A percentile compares a stretch with the other conserved stretches of the same genome.
These are phyloP conservation scores for Aspergillus aculeatinus DNA, from an alignment of 2,329 filamentous ascomycete species.

Conservation along the genomic window DNA sequence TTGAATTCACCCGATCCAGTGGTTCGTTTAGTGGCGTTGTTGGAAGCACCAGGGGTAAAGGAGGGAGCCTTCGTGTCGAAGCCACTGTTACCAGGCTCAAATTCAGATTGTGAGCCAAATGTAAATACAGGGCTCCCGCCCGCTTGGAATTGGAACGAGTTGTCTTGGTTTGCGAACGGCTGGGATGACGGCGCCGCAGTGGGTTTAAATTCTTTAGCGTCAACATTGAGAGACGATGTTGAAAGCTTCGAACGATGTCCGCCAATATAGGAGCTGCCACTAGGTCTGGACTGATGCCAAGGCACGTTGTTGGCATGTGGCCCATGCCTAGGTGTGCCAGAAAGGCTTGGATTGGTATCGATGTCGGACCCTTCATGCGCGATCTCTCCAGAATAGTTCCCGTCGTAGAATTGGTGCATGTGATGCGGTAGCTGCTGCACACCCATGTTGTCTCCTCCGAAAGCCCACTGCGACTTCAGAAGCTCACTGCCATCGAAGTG, in stretches of 20 bases:
- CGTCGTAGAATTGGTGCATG: slow-evolving; percentile 37
- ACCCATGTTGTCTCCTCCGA: slow-evolving; percentile 31
- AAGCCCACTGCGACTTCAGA: slow-evolving; percentile 39
- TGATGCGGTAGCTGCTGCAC: slow-evolving; percentile 28
- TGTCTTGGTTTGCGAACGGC: slow-evolving; percentile 44
- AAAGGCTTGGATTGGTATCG: slow-evolving; percentile 71
- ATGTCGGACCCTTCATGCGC: slow-evolving; percentile 62
- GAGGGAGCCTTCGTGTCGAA: slow-evolving; percentile 69
- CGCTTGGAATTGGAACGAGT: slow-evolving; percentile 44
- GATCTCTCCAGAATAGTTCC: slow-evolving; percentile 31
- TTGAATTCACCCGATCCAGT: slow-evolving; percentile 51
- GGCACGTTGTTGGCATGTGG: slow-evolving; percentile 29
- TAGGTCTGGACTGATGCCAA: slow-evolving; percentile 37
- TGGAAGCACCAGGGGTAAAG: slow-evolving; percentile 61
- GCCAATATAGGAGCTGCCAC: slow-evolving; percentile 36
- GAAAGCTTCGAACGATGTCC: slow-evolving; percentile 69
- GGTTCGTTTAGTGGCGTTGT: slow-evolving; percentile 19
- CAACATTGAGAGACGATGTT: slow-evolving; percentile 79
- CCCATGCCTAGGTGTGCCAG: slow-evolving; percentile 58
- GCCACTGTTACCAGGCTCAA: slow-evolving; percentile 43
- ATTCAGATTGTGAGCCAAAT: slow-evolving; percentile 29
- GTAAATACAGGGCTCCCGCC: slow-evolving; percentile 29
- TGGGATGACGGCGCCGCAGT: slow-evolving; percentile 51
- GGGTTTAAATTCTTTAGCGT: slow-evolving; percentile 81
- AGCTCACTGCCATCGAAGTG: slow-evolving; percentile 30